A percentile compares a stretch with the other conserved stretches of the same genome.
These are phyloP conservation scores for Moricandia moricandioides DNA, from an alignment of 345 rosid genomes.

Conservation along the genomic window DNA sequence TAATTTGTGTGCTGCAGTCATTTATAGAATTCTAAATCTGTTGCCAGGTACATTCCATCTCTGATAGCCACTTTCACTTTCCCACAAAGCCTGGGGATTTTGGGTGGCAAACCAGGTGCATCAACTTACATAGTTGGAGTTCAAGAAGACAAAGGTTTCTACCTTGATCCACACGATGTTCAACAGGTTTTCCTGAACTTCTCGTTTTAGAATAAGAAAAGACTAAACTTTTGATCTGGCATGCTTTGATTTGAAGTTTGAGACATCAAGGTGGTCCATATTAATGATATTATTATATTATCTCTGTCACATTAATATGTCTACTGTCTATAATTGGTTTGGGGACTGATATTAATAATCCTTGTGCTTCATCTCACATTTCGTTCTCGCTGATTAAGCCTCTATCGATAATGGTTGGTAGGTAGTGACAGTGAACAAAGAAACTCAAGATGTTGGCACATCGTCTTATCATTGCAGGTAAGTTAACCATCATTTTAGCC, in stretches of 20 bases:
- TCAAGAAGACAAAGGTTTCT: conserved; percentile 77
- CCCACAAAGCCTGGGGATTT: conserved; percentile 90
- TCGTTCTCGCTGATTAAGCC: conserved; percentile 9
- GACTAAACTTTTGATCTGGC: background rate
- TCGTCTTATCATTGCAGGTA: conserved; percentile 86
- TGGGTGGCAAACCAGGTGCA: conserved; percentile 96
- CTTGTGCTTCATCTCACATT: conserved; percentile 14
- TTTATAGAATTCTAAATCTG: conserved; percentile 38
- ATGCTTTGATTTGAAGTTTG: background rate
- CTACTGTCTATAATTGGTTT: background rate
- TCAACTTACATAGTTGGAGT: conserved; percentile 93
- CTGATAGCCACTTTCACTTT: conserved; percentile 71
- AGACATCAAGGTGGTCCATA: background rate
- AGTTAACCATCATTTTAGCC: conserved; percentile 21
- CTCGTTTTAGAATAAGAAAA: background rate
- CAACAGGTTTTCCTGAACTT: conserved; percentile 43
- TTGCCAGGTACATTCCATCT: conserved; percentile 77
- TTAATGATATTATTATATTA: background rate
- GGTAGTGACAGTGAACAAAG: conserved; percentile 58
- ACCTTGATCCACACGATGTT: conserved; percentile 90
- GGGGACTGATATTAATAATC: conserved; percentile 16
- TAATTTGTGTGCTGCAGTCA: conserved; percentile 49
- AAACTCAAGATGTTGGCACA: conserved; percentile 64
- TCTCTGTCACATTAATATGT: background rate
- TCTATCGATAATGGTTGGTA: conserved; percentile 24